These are phyloP conservation scores for Torulaspora pretoriensis DNA, from an alignment of 1,139 yeast species.

Conservation along the genomic window DNA sequence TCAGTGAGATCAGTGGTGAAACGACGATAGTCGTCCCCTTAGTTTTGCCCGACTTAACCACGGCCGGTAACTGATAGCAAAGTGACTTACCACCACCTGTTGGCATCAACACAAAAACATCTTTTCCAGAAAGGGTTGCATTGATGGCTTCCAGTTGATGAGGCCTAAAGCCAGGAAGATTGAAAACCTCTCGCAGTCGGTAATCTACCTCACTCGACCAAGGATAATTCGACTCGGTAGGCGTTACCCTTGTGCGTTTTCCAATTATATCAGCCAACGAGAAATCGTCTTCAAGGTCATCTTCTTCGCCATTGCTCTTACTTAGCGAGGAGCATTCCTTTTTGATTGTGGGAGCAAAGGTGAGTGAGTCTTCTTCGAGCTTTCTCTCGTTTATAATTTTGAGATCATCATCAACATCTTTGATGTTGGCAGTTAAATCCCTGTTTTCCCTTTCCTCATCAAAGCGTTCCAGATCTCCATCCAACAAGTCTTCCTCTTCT, in stretches of 20 bases:
- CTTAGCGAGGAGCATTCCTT: conserved; percentile 10
- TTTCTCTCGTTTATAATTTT: conserved; percentile 33
- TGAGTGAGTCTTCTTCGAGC: conserved; percentile 18
- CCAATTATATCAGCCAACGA: conserved; percentile 10
- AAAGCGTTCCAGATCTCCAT: conserved; percentile 34
- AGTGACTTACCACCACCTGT: conserved; percentile 98
- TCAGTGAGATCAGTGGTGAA: conserved; percentile 89
- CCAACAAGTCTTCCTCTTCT: conserved; percentile 23
- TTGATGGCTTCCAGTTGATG: conserved; percentile 86
- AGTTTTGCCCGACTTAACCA: conserved; percentile 68
- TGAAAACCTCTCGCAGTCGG: conserved; percentile 56
- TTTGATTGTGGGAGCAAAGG: conserved; percentile 13
- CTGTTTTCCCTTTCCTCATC: conserved; percentile 36
- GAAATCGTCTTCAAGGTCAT: conserved; percentile 14
- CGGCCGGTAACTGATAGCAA: conserved; percentile 93
- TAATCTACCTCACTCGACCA: conserved; percentile 67
- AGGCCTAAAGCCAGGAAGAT: conserved; percentile 63
- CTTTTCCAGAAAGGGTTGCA: conserved; percentile 74
- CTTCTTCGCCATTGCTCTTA: conserved; percentile 8
- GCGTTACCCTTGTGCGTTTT: conserved; percentile 5
- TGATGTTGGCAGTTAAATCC: conserved; percentile 24
- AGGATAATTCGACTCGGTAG: conserved; percentile 35
- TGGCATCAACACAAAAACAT: conserved; percentile 95
- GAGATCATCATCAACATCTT: conserved; percentile 34
- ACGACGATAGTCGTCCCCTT: conserved; percentile 86